These are phyloP conservation scores for Psilocybe sp. DNA, from an alignment of 768 basidiomycete genomes.

Conservation along the genomic window DNA sequence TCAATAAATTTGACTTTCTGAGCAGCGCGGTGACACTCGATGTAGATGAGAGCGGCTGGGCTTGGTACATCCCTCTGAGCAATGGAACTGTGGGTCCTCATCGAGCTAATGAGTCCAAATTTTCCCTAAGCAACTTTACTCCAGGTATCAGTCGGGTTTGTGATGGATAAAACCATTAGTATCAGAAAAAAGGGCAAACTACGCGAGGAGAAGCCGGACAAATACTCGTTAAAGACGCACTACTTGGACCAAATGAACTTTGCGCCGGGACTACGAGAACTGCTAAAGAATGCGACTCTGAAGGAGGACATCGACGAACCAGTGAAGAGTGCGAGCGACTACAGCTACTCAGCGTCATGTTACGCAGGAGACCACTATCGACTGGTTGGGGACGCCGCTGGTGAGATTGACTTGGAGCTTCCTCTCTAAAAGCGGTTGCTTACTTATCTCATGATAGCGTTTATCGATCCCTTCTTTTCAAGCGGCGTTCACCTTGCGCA, in stretches of 20 bases:
- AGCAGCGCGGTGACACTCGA: neutral
- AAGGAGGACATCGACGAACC: constrained; percentile 14
- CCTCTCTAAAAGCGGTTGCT: neutral
- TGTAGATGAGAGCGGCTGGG: constrained; percentile 9
- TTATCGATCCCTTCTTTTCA: constrained; percentile 66
- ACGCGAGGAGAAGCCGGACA: constrained; percentile 12
- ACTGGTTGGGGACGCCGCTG: constrained; percentile 31
- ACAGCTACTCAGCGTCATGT: constrained; percentile 28
- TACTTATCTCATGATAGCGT: constrained; percentile 34
- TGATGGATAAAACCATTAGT: constrained; percentile 38
- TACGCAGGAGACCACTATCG: constrained; percentile 32
- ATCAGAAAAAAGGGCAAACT: constrained; percentile 23
- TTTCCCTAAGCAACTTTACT: constrained; percentile 8
- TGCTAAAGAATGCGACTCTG: constrained; percentile 24
- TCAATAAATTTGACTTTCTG: neutral
- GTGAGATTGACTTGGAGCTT: constrained; percentile 11
- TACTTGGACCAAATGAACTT: constrained; percentile 28
- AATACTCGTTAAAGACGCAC: constrained; percentile 15
- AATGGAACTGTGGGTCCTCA: constrained; percentile 2
- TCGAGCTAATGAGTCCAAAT: neutral
- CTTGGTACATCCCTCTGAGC: constrained; percentile 10
- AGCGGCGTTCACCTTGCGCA: constrained; percentile 43
- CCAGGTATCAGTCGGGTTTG: constrained; percentile 48
- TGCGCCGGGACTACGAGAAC: constrained; percentile 19
- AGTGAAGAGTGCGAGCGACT: constrained; percentile 30